A percentile compares a stretch with the other conserved stretches of the same genome.
phyloP scores from a whole-genome alignment of 2,329 filamentous ascomycete genomes.

The Coniochaeta prunicola region DNA sequence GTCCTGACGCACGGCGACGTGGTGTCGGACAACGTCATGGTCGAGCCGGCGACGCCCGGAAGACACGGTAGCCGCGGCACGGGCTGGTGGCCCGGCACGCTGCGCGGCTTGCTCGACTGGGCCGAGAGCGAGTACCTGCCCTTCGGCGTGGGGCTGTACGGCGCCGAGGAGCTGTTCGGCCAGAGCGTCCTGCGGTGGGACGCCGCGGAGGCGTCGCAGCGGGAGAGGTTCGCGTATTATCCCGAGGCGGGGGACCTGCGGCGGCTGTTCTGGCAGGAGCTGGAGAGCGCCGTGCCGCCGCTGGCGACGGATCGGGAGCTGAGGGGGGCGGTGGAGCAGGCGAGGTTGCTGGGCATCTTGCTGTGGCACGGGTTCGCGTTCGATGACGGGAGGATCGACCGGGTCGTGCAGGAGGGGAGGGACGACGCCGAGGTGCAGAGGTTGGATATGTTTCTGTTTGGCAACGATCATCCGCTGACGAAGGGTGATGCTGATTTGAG shows the following conservation, averaged over 20 bases:
- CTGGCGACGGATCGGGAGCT: conserved; percentile 19
- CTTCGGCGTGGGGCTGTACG: conserved; percentile 53
- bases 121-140: conserved; percentile 55
- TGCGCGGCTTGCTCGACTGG: conserved; percentile 56
- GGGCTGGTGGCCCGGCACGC: conserved; percentile 1
- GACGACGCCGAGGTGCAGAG: conserved; percentile 47
- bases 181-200: conserved; percentile 18
- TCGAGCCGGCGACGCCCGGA: conserved; percentile 24
- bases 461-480: background rate
- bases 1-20: conserved; percentile 56
- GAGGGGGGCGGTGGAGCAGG: conserved; percentile 28
- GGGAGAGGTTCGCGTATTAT: conserved; percentile 35
- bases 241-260: conserved; percentile 34
- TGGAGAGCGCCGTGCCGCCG: conserved; percentile 26
- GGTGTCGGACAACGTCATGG: conserved; percentile 48
- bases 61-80: background rate
- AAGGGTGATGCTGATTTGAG: background rate
- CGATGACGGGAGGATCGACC: conserved; percentile 51
- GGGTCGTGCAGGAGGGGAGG: conserved; percentile 43
- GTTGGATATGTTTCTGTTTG: conserved; percentile 28
- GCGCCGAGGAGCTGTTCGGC: conserved; percentile 52
- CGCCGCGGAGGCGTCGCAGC: background rate
- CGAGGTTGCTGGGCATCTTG: conserved; percentile 46
- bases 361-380: conserved; percentile 60
- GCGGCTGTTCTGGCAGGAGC: conserved; percentile 39